Evolutionary conservation across 2,329 filamentous ascomycete genomes (phyloP).

Genomic region (Fusarium sp.): DNA sequence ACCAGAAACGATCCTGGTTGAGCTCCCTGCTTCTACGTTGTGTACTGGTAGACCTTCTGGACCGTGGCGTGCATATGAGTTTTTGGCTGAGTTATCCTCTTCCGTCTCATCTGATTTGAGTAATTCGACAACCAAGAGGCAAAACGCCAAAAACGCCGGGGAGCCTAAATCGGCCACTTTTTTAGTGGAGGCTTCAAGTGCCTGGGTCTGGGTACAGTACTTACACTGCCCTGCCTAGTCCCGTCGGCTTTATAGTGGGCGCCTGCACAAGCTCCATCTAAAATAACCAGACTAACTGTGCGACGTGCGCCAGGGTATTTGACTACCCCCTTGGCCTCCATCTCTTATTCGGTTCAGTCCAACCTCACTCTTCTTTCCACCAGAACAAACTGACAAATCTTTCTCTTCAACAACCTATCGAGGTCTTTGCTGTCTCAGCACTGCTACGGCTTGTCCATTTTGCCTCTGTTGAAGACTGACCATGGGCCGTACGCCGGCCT

Average conservation of each 20-base stretch:
- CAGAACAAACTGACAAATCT: constrained; percentile 9
- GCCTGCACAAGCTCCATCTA: constrained; percentile 22
- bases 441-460: not conserved
- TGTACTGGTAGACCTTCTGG: not conserved
- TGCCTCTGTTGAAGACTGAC: constrained; percentile 23
- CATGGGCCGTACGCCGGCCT: constrained; percentile 54
- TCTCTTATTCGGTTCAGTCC: constrained; percentile 27
- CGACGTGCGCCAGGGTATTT: constrained; percentile 29
- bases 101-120: not conserved
- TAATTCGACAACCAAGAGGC: not conserved
- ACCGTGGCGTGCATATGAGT: not conserved
- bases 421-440: not conserved
- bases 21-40: not conserved
- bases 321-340: constrained; percentile 31
- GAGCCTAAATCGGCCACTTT: not conserved
- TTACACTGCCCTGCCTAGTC: not conserved
- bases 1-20: not conserved
- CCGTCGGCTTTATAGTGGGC: constrained; percentile 27
- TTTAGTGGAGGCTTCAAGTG: constrained; percentile 14
- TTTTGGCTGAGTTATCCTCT: not conserved
- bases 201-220: not conserved
- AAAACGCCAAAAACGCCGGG: constrained; percentile 13
- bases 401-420: not conserved
- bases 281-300: constrained; percentile 25
- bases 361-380: constrained; percentile 17